Evolutionary conservation across 805 yeast species (phyloP), one percentile per base, ranked within the genome.

Genomic region (Candida incommunis): DNA sequence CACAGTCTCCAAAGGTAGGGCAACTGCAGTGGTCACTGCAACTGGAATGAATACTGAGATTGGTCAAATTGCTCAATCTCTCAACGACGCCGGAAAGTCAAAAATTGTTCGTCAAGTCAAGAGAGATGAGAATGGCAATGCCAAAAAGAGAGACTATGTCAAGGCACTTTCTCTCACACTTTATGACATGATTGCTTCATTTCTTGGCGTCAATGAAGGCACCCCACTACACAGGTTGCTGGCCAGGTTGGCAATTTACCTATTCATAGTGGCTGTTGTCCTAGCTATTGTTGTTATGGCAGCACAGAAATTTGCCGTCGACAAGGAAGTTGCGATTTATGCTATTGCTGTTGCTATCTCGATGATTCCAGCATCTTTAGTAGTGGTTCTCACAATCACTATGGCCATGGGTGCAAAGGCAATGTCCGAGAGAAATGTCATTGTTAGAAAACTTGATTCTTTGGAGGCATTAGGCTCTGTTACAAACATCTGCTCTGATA

Each of bases 261-360:
- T 86, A 41, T 84, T 85, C 52, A 69, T 70, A 53, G 65, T 85
- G 41, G 95, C 95, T 3, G 92, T 85, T n/a, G 52, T 86, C 1
- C 80, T 84, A 57, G 95, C 95, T 1, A 78, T 86, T 46, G 76
- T 86, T 18, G 94, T 83, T 2, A 81, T 85, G 94, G 94, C 79
- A 2, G 76, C 92, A 7, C 94, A 85, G 62, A 72, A 72, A 48
- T 78, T 84, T 61, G 55, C 66, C 11, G 94, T 85, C n/a, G 78
- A 75, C 51, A 74, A 70, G 46, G 86, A 84, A 53, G 92, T 85
- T 29, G 94, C 94, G 13, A 78, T 85, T 42, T 85, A 85, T 58
- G 95, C 95, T 22, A 80, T 86, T 55, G 85, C 94, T 65, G 88
- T 82, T 42, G 83, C 82, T 55, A 65, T 82, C 42, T 76, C 88